Conservation (phyloP, 805 yeast genomes). For the Kurtzmaniella cleridarum region DNA sequence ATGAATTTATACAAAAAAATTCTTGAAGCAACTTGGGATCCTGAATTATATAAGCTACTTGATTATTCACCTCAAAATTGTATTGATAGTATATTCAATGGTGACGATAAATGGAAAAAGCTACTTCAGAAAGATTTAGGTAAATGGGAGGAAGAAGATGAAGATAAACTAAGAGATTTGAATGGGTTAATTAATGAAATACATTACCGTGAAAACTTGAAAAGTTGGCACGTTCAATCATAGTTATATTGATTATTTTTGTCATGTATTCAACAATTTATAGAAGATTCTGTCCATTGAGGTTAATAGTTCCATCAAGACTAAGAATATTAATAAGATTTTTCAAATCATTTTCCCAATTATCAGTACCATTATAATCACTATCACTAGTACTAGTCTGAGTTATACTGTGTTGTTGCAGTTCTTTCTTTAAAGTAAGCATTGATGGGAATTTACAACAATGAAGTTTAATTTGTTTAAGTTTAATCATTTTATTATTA, state of each 20-base stretch:
- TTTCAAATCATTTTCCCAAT: too few relatives aligned
- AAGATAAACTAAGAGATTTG: constrained; percentile 20
- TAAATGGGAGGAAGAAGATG: constrained; percentile 9
- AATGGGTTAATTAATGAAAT: constrained; percentile 37
- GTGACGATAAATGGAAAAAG: constrained; percentile 39
- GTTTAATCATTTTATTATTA: background rate
- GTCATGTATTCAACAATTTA: background rate
- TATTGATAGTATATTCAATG: constrained; percentile 67
- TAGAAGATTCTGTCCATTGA: too few relatives aligned
- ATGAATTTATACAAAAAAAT: constrained; percentile 47
- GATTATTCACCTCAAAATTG: constrained; percentile 64
- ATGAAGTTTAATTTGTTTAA: too few relatives aligned
- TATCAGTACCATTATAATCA: too few relatives aligned
- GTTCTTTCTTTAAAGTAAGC: background rate
- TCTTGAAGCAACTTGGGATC: constrained; percentile 60
- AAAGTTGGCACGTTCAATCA: constrained; percentile 23
- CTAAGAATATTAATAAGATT: too few relatives aligned
- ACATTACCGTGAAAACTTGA: constrained; percentile 30
- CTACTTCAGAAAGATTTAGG: constrained; percentile 2
- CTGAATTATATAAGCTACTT: constrained; percentile 37
- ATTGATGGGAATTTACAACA: too few relatives aligned
- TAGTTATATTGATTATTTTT: background rate
- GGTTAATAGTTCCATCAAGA: too few relatives aligned
- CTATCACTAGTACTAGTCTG: too few relatives aligned
- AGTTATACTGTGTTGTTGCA: too few relatives aligned